Evolutionary conservation across 208 protist species (phyloP).

Genomic region (Entamoeba moshkovskii): DNA sequence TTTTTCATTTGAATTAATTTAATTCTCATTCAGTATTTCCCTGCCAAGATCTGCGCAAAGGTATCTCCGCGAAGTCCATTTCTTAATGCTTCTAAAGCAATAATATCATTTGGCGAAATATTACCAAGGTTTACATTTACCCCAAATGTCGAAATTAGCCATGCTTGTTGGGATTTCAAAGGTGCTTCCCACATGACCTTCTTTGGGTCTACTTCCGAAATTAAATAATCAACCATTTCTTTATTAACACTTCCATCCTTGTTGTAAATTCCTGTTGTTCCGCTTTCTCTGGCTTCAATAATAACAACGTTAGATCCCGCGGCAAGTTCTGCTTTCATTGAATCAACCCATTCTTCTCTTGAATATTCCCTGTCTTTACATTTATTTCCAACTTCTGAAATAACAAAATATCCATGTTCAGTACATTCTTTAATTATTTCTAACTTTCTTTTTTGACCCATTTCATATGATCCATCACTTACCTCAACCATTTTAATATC

Average conservation of each 20-base stretch:
- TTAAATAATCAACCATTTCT: neutral
- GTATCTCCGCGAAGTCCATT: neutral
- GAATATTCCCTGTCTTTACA: neutral
- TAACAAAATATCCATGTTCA: neutral
- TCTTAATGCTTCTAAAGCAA: neutral
- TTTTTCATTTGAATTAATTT: too few species aligned
- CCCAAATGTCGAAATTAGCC: neutral
- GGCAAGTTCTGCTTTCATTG: neutral
- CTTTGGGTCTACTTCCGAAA: neutral
- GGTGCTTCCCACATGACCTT: neutral
- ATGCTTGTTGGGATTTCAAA: neutral
- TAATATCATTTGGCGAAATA: neutral
- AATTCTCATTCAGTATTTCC: neutral
- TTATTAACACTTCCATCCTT: neutral
- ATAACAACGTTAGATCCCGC: neutral
- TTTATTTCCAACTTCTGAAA: neutral
- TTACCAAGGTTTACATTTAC: neutral
- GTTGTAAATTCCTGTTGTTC: neutral
- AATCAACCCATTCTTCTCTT: neutral
- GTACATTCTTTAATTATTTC: neutral
- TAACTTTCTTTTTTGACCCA: neutral
- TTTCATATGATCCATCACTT: neutral
- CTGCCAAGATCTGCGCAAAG: neutral
- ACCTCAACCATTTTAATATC: neutral
- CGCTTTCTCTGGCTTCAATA: neutral